Evolutionary conservation across 768 basidiomycete genomes (phyloP), one percentile per base, ranked within the genome.

Genomic region (Auriculariales sp.): DNA sequence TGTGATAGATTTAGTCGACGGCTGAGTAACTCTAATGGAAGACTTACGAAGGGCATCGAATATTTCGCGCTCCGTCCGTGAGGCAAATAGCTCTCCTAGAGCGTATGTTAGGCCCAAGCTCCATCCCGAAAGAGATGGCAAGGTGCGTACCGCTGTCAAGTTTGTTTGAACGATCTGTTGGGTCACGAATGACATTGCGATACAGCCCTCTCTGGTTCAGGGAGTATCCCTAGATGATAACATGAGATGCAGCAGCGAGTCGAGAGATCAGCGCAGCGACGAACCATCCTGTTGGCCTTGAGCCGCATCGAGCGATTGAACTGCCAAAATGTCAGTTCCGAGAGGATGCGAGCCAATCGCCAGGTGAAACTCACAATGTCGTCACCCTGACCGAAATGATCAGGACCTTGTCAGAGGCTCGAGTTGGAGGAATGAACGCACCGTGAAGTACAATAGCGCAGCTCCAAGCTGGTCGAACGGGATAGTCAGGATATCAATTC

Each of bases 371-470:
- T 56, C 56, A 90, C 90, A 48, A 94, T 87, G 58, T 93, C 88
- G 58, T 94, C 91, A 2, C 91, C 91, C 81, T 82, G 55, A 27
- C 27, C n/a, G 28, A 28, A 28, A 28, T 34, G 39, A 45, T 36
- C 30, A 15, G 7, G 31, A 32, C 35, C 35, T n/a, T n/a, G n/a
- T 50, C 14, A 28, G 25, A 35, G 15, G 25, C 48, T 17, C 50
- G n/a, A 45, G 31, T 11, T 1, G 17, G 42, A 27, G 19, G 12
- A 39, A 11, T 12, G 28, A 34, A 64, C 74, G 57, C 53, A 83
- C 88, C 1, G 92, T 94, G 60, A 90, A 95, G 62, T 95, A 95
- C n/a, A 95, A 65, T 47, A 92, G 63, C 0, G 91, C 90, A 1
- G 84, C 91, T 0, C 92, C 93, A 57, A 81, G 75, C 25, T 72